Evolutionary conservation across 2,329 filamentous ascomycete genomes (phyloP).

Genomic region (Alternaria gaisen): DNA sequence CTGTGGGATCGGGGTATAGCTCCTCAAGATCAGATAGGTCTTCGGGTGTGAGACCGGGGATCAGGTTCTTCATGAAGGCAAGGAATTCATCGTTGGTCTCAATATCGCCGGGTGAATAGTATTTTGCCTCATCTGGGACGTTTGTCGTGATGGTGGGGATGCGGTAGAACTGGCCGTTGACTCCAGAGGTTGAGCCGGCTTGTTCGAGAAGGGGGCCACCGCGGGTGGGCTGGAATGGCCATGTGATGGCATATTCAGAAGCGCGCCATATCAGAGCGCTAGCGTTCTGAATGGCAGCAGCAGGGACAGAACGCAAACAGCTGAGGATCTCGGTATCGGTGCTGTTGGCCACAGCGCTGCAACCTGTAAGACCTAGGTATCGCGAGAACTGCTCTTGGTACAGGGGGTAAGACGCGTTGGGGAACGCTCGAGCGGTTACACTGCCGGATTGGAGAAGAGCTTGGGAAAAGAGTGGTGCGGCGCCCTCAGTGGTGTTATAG

Average conservation of each 20-base stretch:
- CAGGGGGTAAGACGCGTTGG: conserved; percentile 38
- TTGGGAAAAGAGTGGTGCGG: conserved; percentile 37
- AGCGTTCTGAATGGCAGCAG: conserved; percentile 49
- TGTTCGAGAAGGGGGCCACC: conserved; percentile 57
- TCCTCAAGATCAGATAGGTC: conserved; percentile 32
- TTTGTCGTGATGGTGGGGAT: conserved; percentile 40
- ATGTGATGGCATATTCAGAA: conserved; percentile 51
- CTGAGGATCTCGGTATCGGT: conserved; percentile 44
- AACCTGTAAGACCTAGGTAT: conserved; percentile 30
- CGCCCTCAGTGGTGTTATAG: conserved; percentile 33
- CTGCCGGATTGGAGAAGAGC: conserved; percentile 40
- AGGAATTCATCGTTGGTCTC: conserved; percentile 46
- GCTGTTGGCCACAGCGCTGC: conserved; percentile 26
- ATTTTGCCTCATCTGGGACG: conserved; percentile 47
- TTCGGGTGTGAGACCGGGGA: conserved; percentile 25
- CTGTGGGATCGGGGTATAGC: conserved; percentile 38
- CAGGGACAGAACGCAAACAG: conserved; percentile 52
- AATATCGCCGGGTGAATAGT: conserved; percentile 37
- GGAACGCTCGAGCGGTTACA: conserved; percentile 39
- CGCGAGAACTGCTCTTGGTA: conserved; percentile 37
- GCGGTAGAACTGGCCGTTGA: conserved; percentile 35
- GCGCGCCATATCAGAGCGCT: conserved; percentile 45
- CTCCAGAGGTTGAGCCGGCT: conserved; percentile 49
- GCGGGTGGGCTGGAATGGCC: conserved; percentile 58
- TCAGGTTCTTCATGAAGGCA: conserved; percentile 36